Conservation (phyloP, 805 yeast genomes). For the Kodamaea neixiangensis region DNA sequence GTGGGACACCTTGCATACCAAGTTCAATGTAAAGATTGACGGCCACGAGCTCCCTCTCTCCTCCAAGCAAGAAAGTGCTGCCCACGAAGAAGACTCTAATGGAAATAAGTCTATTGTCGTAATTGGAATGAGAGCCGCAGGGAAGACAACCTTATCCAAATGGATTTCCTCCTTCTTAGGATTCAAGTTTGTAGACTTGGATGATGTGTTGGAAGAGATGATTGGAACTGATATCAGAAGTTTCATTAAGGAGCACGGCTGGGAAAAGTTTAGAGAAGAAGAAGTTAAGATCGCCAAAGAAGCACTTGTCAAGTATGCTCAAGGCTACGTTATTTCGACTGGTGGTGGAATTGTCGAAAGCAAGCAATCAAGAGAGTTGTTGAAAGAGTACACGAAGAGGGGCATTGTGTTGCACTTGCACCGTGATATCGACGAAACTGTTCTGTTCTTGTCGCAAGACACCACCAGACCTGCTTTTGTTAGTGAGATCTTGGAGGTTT, state of each 20-base stretch:
- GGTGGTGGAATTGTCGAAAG: conserved; percentile 97
- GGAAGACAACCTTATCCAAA: conserved; percentile 82
- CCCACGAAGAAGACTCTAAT: conserved; percentile 22
- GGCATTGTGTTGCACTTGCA: conserved; percentile 91
- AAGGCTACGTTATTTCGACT: conserved; percentile 76
- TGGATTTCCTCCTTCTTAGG: conserved; percentile 76
- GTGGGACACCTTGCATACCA: conserved; percentile 90
- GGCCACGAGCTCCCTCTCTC: conserved; percentile 62
- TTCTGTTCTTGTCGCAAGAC: conserved; percentile 72
- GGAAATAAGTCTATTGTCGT: conserved; percentile 65
- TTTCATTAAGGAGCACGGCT: conserved; percentile 65
- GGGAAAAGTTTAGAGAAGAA: conserved; percentile 80
- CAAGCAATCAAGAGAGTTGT: conserved; percentile 59
- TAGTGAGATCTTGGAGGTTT: conserved; percentile 78
- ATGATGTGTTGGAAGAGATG: conserved; percentile 62
- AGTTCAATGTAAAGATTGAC: conserved; percentile 62
- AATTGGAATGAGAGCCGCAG: conserved; percentile 98
- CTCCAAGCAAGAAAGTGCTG: conserved; percentile 8
- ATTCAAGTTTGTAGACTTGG: conserved; percentile 73
- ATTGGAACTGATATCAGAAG: conserved; percentile 55
- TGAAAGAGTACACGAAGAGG: conserved; percentile 52
- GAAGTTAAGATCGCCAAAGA: conserved; percentile 63
- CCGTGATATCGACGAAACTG: conserved; percentile 80
- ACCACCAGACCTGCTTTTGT: conserved; percentile 84
- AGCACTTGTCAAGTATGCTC: conserved; percentile 39